phyloP scores from a whole-genome alignment of 2,329 filamentous ascomycete species.

The Microascus cirrosus region DNA sequence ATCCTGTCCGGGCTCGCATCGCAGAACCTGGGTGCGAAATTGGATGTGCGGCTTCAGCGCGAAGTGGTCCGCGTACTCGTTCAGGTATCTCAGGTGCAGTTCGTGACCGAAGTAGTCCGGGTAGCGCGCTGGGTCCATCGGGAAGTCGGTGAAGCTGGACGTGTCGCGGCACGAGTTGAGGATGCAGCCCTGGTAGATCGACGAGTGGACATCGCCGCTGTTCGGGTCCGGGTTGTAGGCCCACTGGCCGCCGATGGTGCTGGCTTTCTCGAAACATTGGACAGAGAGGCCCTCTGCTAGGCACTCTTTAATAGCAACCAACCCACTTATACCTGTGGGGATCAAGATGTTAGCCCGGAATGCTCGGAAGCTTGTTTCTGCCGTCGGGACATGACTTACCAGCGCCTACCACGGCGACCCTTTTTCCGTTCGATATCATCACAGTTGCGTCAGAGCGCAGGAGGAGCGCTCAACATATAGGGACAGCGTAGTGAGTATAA shows the following conservation, averaged over 20 bases:
- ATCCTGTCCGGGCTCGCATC: constrained; percentile 14
- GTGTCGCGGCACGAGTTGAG: constrained; percentile 25
- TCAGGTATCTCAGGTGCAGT: constrained; percentile 20
- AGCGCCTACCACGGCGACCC: constrained; percentile 13
- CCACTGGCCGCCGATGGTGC: constrained; percentile 25
- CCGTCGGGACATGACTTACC: constrained; percentile 7
- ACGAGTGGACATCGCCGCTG: constrained; percentile 15
- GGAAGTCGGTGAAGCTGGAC: constrained; percentile 25
- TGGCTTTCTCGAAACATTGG: constrained; percentile 21
- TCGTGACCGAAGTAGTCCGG: constrained; percentile 23
- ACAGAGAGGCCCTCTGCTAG: constrained; percentile 21
- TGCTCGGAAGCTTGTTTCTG: background rate
- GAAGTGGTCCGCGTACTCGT: constrained; percentile 24
- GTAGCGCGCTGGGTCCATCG: constrained; percentile 23
- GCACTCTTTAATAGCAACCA: constrained; percentile 24
- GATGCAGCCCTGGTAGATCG: constrained; percentile 22
- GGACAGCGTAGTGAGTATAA: background rate
- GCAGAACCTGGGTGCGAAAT: constrained; percentile 18
- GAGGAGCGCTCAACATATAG: background rate
- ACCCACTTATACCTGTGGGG: constrained; percentile 18
- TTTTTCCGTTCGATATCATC: background rate
- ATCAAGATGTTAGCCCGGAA: background rate
- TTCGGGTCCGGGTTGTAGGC: constrained; percentile 17
- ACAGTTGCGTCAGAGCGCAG: background rate
- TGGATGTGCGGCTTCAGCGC: constrained; percentile 19